Conservation (phyloP, 306 rosid genomes). For the Lablab purpureus region DNA sequence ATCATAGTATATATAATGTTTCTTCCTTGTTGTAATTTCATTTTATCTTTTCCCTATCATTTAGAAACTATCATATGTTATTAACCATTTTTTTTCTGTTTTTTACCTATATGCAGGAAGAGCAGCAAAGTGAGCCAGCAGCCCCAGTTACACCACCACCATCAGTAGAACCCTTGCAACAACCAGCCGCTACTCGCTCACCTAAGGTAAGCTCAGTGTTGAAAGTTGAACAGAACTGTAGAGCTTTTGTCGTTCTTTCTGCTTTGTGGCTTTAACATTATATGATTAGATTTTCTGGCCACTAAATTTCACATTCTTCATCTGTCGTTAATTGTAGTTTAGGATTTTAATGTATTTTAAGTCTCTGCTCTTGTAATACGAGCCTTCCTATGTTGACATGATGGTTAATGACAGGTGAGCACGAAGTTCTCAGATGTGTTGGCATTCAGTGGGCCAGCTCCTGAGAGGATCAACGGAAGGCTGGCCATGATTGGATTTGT, state of each 20-base stretch:
- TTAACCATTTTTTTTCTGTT: not conserved
- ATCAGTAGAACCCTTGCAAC: conserved; percentile 2
- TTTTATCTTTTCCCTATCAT: not conserved
- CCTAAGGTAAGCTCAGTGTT: conserved; percentile 46
- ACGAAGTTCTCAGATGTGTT: conserved; percentile 65
- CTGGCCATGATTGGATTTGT: conserved; percentile 91
- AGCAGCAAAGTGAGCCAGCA: conserved; percentile 8
- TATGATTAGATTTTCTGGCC: not conserved
- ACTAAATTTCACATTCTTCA: not conserved
- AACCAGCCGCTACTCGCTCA: not conserved
- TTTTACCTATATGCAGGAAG: conserved; percentile 27
- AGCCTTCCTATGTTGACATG: not conserved
- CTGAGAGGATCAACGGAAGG: conserved; percentile 93
- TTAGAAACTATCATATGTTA: not conserved
- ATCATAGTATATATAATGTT: no score
- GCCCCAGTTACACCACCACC: conserved; percentile 36
- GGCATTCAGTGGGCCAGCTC: conserved; percentile 86
- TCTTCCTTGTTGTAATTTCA: not conserved
- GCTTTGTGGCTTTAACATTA: not conserved
- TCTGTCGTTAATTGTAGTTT: not conserved
- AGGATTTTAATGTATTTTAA: not conserved
- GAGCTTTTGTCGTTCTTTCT: not conserved
- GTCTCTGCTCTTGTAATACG: not conserved
- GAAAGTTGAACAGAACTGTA: not conserved
- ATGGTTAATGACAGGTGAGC: conserved; percentile 53